Conservation (phyloP, 805 yeast genomes). For the Candida arabinofermentans region DNA sequence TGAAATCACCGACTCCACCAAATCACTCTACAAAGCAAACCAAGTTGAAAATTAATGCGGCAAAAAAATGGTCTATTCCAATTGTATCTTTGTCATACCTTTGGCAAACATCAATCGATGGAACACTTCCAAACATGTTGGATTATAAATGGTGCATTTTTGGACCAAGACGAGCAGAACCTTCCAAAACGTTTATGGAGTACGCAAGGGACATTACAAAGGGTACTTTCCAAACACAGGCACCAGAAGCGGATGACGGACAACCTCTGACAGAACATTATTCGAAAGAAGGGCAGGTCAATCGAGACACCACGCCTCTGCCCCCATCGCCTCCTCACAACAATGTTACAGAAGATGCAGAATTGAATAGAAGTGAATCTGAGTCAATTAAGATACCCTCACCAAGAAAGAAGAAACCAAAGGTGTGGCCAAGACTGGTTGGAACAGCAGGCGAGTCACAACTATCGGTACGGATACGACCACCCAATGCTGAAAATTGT, state of each 20-base stretch:
- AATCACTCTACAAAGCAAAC: conserved; percentile 34
- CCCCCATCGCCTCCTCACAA: too few relatives aligned
- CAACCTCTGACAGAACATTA: background rate
- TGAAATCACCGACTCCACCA: conserved; percentile 9
- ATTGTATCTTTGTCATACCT: conserved; percentile 52
- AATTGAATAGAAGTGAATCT: background rate
- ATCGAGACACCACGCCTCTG: background rate
- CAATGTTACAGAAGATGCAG: too few relatives aligned
- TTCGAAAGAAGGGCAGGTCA: background rate
- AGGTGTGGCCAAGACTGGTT: conserved; percentile 44
- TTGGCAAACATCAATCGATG: conserved; percentile 45
- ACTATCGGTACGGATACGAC: conserved; percentile 6
- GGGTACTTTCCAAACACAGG: conserved; percentile 19
- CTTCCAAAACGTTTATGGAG: conserved; percentile 20
- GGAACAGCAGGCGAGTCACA: conserved; percentile 40
- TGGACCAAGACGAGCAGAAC: conserved; percentile 31
- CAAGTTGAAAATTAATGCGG: conserved; percentile 52
- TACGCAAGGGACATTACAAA: conserved; percentile 17
- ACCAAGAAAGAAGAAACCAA: conserved; percentile 44
- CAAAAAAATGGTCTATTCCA: conserved; percentile 54
- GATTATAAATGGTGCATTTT: conserved; percentile 54
- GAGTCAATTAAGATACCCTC: conserved; percentile 42
- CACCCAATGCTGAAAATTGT: background rate
- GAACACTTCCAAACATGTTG: conserved; percentile 37
- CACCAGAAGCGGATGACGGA: background rate